Evolutionary conservation across 1,139 yeast genomes (phyloP), one percentile per base, ranked within the genome.

Genomic region (Geotrichum cucujoidarum): DNA sequence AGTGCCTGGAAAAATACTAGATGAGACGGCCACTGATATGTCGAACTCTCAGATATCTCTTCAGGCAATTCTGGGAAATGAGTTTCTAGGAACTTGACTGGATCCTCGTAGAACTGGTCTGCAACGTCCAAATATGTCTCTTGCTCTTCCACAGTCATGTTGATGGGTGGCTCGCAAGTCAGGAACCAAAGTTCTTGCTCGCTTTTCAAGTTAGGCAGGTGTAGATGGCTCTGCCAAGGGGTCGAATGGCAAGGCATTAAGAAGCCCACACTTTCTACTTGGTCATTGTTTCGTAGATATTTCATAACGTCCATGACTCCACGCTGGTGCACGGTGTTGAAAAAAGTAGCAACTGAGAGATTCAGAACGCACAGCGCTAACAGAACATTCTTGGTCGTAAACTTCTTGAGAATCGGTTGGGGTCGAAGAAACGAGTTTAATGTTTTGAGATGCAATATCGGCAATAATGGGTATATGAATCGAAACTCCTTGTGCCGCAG

Each of bases 201-300:
- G 5, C 38, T 25, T 14, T 37, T 33, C n/a, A 50, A 43, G 16
- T 73, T 74, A 6, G 69, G 64, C 21, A 84, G 67, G 59, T 89
- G 96, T 38, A 94, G 66, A 59, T 84, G 81, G 32, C 95, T 78
- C 60, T 88, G 96, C 83, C 95, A 87, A 2, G 98, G 98, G 0
- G 97, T 90, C 0, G 97, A 90, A 64, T 94, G 98, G 60, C 98
- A 94, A 0, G 99, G 98, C 62, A 90, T 87, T 17, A 94, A 64
- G 56, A 92, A 83, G 0, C 95, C 95, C 37, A 89, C 69, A 2
- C 84, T 74, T 3, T 18, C n/a, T 11, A 39, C 44, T 11, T 37
- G 17, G n/a, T 35, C 13, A 18, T 74, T 68, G 7, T 63, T 53
- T 45, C 80, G 72, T 21, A 92, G 60, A 47, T 72, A 73, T 11